These are phyloP conservation scores for Candolleomyces aberdarensis DNA, from an alignment of 768 basidiomycete genomes.

Conservation along the genomic window DNA sequence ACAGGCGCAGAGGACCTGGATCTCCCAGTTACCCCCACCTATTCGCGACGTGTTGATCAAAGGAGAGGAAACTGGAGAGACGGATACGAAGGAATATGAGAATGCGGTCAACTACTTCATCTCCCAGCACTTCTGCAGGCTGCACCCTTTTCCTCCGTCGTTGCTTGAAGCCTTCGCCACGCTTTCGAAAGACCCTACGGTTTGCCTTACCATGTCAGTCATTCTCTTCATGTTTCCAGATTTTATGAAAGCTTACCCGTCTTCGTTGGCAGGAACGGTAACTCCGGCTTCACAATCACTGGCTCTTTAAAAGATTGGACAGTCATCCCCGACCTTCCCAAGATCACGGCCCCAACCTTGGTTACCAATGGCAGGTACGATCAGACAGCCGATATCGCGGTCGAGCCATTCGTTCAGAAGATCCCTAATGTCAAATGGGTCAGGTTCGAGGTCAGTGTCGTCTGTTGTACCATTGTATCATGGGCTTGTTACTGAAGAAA, in stretches of 20 bases:
- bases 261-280: conserved; percentile 29
- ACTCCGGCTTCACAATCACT: conserved; percentile 33
- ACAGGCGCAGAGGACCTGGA: conserved; percentile 12
- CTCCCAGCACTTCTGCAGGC: conserved; percentile 38
- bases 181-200: conserved; percentile 43
- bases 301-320: conserved; percentile 43
- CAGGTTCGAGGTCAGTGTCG: conserved; percentile 27
- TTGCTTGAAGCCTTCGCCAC: conserved; percentile 28
- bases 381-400: conserved; percentile 33
- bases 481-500: background rate
- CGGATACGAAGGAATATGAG: conserved; percentile 41
- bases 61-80: conserved; percentile 40
- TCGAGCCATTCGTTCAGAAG: conserved; percentile 32
- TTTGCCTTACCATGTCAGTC: conserved; percentile 45
- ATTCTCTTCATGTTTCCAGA: too few relatives aligned
- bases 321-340: conserved; percentile 40
- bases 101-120: conserved; percentile 41
- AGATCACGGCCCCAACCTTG: conserved; percentile 37
- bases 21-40: conserved; percentile 34
- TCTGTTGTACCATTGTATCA: background rate
- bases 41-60: conserved; percentile 35
- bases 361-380: conserved; percentile 41
- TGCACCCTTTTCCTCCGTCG: conserved; percentile 43
- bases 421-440: conserved; percentile 43
- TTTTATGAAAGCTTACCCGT: background rate